Percentiles rank a stretch among this genome's conserved stretches.
phyloP scores from a whole-genome alignment of 257 asterid genomes.

The Catharanthus roseus region DNA sequence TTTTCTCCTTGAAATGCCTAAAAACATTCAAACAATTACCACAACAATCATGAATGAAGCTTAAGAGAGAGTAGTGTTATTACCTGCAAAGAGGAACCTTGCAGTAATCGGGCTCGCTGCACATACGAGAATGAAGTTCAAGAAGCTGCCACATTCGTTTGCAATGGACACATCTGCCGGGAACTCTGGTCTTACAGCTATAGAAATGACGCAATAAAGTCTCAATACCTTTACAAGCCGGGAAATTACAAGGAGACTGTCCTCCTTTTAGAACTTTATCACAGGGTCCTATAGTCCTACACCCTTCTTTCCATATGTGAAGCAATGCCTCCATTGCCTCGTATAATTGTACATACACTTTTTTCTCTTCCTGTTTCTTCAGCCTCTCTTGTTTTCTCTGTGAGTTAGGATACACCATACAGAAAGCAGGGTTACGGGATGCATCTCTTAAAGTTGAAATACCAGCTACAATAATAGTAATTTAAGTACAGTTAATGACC shows the following conservation, averaged over 20 bases:
- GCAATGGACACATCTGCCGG: conserved; percentile 83
- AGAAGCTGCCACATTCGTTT: conserved; percentile 97
- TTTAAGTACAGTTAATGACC: neutral
- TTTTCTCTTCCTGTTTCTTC: conserved; percentile 67
- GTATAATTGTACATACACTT: conserved; percentile 69
- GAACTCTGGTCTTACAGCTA: conserved; percentile 61
- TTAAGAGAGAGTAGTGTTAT: conserved; percentile 2
- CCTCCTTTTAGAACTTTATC: conserved; percentile 64
- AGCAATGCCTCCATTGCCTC: conserved; percentile 95
- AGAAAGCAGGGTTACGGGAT: too few species aligned
- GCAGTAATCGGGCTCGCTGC: conserved; percentile 73
- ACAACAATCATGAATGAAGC: neutral
- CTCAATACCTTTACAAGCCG: conserved; percentile 85
- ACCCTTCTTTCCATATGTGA: conserved; percentile 84
- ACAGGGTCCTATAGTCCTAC: conserved; percentile 80
- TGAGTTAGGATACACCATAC: conserved; percentile 5
- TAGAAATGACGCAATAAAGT: conserved; percentile 74
- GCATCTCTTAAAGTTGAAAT: too few species aligned
- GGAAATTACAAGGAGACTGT: conserved; percentile 48
- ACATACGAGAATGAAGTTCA: conserved; percentile 77
- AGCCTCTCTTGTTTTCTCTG: conserved; percentile 70
- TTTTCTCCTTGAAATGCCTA: conserved; percentile 83
- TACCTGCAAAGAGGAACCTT: conserved; percentile 94
- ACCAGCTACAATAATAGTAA: too few species aligned
- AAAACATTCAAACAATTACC: neutral